Base-by-base conservation (phyloP, 352 stramenopile species). In the Globisporangium barbulae region DNA sequence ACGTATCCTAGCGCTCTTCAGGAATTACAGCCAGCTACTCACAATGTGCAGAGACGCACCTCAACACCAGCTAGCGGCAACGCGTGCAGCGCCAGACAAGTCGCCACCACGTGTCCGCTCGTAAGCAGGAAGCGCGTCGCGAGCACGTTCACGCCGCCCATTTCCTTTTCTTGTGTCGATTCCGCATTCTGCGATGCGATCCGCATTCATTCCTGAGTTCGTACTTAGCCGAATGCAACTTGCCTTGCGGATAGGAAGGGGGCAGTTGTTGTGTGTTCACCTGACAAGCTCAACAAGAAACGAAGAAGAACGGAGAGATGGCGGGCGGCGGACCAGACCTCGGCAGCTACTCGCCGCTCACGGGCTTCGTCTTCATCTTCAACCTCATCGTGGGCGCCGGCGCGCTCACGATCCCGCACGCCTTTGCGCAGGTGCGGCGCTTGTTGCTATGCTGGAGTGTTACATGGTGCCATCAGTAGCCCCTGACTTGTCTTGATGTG, bases 331-430 rank as follows among this genome's bases (percentile, higher is more conserved):
- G 74, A 56, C 72, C 68, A 6, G 74, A 54, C 61, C 78, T 80
- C 54, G 81, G 83, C 17, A 90, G 79, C 73, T 95, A 95, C 73
- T 93, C 87, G 68, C 85, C 85, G 64, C 70, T 89, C 53, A 96
- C 88, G 67, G 88, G 85, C 73, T 96, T 96, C 65, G 76, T 96
- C n/a, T 96, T 96, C 75, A 89, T 96, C 72, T 94, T 96, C 73
- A 96, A 96, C 73, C 85, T 94, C 65, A 94, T 96, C 63, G 88
- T 96, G 31, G 88, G 85, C 53, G 86, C 88, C 33, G 88, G 88
- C 39, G 88, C 85, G 60, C 83, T 96, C 58, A 96, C 85, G 17
- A 96, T 96, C 57, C 87, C 87, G 31, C 87, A 90, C 62, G 81
- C 87, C 21, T 96, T 96, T 68, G 85, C 79, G 57, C 86, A 96